These are phyloP conservation scores for Ogataea nonfermentans DNA, from an alignment of 805 yeast genomes.

Conservation along the genomic window DNA sequence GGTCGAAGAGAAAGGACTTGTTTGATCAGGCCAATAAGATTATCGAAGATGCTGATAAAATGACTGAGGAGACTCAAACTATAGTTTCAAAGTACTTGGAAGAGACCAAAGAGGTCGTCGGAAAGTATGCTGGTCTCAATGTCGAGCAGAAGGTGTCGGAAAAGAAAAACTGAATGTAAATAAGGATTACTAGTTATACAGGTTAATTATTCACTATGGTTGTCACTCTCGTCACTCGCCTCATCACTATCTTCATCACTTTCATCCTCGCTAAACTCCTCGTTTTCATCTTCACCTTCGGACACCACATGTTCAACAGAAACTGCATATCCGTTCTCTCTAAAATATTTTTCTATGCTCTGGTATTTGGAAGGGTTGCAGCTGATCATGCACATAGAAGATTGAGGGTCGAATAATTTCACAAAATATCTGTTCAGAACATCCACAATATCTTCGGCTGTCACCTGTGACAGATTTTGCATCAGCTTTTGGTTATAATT, in stretches of 20 bases:
- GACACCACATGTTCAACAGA: slow-evolving; percentile 50
- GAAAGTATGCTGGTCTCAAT: slow-evolving; percentile 65
- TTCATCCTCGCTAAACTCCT: slow-evolving; percentile 21
- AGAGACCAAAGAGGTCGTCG: slow-evolving; percentile 43
- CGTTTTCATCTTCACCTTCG: slow-evolving; percentile 33
- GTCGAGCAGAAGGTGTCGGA: slow-evolving; percentile 61
- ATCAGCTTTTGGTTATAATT: slow-evolving; percentile 56
- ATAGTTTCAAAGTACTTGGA: slow-evolving; percentile 32
- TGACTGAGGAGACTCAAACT: slow-evolving; percentile 40
- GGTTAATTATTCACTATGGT: slow-evolving; percentile 2
- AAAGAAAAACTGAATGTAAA: slow-evolving; percentile 31
- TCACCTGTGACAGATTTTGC: slow-evolving; percentile 48
- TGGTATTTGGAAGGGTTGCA: slow-evolving; percentile 67
- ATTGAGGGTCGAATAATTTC: slow-evolving; percentile 57
- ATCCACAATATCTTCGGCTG: slow-evolving; percentile 49
- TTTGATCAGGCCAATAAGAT: slow-evolving; percentile 45
- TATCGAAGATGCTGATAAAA: slow-evolving; percentile 41
- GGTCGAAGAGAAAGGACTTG: slow-evolving; percentile 56
- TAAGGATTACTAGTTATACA: background rate
- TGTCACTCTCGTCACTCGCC: slow-evolving; percentile 27
- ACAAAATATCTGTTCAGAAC: slow-evolving; percentile 57
- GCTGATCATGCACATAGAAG: slow-evolving; percentile 64
- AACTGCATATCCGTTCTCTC: slow-evolving; percentile 55
- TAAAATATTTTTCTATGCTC: slow-evolving; percentile 46
- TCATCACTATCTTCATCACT: slow-evolving; percentile 25